Base-by-base conservation (phyloP, 441 rosid genomes). In the Populus hybrid region DNA sequence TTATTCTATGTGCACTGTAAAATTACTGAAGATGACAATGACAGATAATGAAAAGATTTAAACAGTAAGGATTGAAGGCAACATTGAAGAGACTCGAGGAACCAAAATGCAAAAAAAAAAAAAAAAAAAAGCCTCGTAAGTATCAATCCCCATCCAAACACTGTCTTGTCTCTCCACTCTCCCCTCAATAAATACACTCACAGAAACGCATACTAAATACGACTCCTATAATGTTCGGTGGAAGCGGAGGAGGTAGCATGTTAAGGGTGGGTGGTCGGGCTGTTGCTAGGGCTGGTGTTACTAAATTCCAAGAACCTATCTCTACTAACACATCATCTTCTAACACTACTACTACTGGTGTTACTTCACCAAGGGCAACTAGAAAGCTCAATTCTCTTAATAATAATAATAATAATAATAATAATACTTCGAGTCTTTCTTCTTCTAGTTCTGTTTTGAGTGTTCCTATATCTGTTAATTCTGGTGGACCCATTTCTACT, bases 301-400 rank as follows among this genome's bases (percentile, higher is more conserved):
- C 89, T 42, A 87, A 86, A 66, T 75, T 90, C 28, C 91, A 85
- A 65, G 97, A 91, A 70, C 87, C 95, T 5, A 74, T 87, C 26
- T 72, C 89, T 35, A 86, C 90, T 4, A 73, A 86, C 1, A 65
- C 90, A 21, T 59, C 87, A 9, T 18, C 86, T 3, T 74, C 86
- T 28, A 28, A 76, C 24, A 46, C 88, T 38, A 75, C 84, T 28
- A 73, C 82, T 68, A 66, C 84, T 3, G 64, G 85, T 42, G 34
- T 90, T 64, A 36, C 85, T 46, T 76, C 87, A 40, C 78, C 87
- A 42, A 84, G 80, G 50, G 66, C 81, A 3, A 68, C 80, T 64
- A 81, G 82, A 42, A 83, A 79, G 81, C 81, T 46, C 14, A 75
- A 72, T 69, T 79, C 86, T 59, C 74, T 86, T 5, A 73, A 12